Conservation (phyloP, 208 protist genomes). For the Trypanosoma platydactyli region DNA sequence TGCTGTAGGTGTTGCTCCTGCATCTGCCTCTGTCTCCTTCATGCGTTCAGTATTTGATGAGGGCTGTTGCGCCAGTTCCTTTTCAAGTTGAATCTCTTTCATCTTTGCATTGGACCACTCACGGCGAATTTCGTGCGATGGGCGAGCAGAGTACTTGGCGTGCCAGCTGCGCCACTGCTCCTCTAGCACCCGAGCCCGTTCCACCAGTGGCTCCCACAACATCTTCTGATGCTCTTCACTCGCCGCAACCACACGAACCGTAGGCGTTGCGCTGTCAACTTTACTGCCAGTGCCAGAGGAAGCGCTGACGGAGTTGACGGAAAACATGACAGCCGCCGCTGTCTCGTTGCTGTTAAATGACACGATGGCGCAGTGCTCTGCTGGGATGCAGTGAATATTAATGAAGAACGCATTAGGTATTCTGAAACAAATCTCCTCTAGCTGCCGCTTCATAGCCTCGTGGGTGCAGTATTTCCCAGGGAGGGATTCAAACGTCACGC, state of each 20-base stretch:
- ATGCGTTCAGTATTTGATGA: background rate
- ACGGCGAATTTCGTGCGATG: slow-evolving; percentile 12
- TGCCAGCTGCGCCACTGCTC: slow-evolving; percentile 21
- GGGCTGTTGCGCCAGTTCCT: slow-evolving; percentile 8
- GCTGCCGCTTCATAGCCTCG: slow-evolving; percentile 18
- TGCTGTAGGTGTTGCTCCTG: background rate
- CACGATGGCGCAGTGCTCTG: slow-evolving; percentile 21
- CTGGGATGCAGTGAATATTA: slow-evolving; percentile 23
- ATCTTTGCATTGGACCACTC: slow-evolving; percentile 10
- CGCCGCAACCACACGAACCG: slow-evolving; percentile 10
- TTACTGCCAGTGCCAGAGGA: background rate
- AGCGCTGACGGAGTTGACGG: slow-evolving; percentile 16
- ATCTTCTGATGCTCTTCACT: slow-evolving; percentile 21
- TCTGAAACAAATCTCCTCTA: slow-evolving; percentile 21
- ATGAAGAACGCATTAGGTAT: slow-evolving; percentile 28
- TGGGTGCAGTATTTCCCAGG: slow-evolving; percentile 15
- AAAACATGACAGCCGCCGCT: slow-evolving; percentile 24
- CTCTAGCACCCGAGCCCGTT: slow-evolving; percentile 12
- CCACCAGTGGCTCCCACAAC: slow-evolving; percentile 13
- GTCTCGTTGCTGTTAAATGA: slow-evolving; percentile 29
- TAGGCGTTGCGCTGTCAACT: background rate
- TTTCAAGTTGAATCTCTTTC: background rate
- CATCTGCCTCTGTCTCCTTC: background rate
- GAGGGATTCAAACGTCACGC: slow-evolving; percentile 16
- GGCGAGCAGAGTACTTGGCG: slow-evolving; percentile 6